Percentiles rank a stretch among this genome's conserved stretches.
Evolutionary conservation across 1,139 yeast species (phyloP).

Genomic region (Candida tropicalis): DNA sequence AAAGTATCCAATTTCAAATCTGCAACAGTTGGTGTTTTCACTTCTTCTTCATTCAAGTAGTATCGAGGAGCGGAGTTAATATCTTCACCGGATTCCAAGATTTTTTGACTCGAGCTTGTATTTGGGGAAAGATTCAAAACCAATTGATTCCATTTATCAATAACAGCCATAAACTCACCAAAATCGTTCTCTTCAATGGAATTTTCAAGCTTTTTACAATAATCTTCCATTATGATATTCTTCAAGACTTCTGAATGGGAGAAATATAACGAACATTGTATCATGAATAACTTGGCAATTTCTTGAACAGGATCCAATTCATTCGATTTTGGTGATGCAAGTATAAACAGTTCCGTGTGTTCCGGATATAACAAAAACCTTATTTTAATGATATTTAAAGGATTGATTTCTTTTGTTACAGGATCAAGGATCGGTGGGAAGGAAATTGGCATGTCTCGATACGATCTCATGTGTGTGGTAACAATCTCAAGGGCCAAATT

Average conservation of each 20-base stretch:
- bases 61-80: slow-evolving; percentile 35
- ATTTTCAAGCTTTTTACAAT: slow-evolving; percentile 32
- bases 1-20: slow-evolving; percentile 30
- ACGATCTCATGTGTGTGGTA: slow-evolving; percentile 30
- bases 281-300: slow-evolving; percentile 55
- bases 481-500: slow-evolving; percentile 35
- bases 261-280: slow-evolving; percentile 45
- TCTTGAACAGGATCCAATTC: slow-evolving; percentile 76
- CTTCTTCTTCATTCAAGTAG: slow-evolving; percentile 24
- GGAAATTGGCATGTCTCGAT: slow-evolving; percentile 36
- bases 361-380: slow-evolving; percentile 44
- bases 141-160: slow-evolving; percentile 47
- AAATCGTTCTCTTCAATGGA: slow-evolving; percentile 40
- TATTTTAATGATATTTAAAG: slow-evolving; percentile 35
- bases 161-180: slow-evolving; percentile 33
- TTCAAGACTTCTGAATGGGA: slow-evolving; percentile 41
- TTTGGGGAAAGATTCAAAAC: slow-evolving; percentile 42
- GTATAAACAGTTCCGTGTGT: slow-evolving; percentile 42
- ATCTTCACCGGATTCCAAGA: slow-evolving; percentile 22
- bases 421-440: slow-evolving; percentile 37
- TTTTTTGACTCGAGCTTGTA: slow-evolving; percentile 10
- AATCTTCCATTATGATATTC: slow-evolving; percentile 36
- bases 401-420: slow-evolving; percentile 26
- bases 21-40: slow-evolving; percentile 19
- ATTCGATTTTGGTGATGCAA: slow-evolving; percentile 51